Evolutionary conservation across 2,329 filamentous ascomycete species (phyloP), one percentile per base, ranked within the genome.

Genomic region (Furcasterigmium sp.): DNA sequence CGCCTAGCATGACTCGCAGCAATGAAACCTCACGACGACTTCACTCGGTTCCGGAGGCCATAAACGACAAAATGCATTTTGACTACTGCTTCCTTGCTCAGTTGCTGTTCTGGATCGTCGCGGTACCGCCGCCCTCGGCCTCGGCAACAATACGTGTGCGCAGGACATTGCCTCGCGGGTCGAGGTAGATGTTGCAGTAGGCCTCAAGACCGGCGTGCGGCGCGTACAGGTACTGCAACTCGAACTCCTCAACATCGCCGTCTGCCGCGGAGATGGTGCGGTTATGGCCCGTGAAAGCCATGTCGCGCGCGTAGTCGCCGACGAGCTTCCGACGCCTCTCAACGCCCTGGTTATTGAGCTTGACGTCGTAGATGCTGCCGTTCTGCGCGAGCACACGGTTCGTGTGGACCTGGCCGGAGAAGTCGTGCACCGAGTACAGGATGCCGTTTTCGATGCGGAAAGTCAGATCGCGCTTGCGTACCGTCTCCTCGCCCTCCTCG

Each of bases 361-460:
- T 69, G 48, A 76, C 64, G 50, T 80, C 75, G 43, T 75, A 65
- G 39, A 80, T 69, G 45, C 65, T 68, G 32, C 77, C 76, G 49
- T 75, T 72, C 57, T 80, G 76, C 5, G 65, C 69, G 7, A 80
- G 62, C 7, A 79, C 59, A 32, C 75, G 72, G 56, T 82, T 80
- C 28, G 73, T 79, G 59, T 76, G 73, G 29, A 63, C 68, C 46
- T 73, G 67, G 15, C 76, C 76, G 13, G 64, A 64, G 56, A 79
- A 82, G 63, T 82, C 72, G 61, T 81, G 80, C 56, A 79, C 58
- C 21, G 73, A 76, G 60, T 78, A 82, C 26, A 83, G 69, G 46
- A 82, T 75, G 55, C 78, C 78, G 61, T 80, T 67, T 43, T 65
- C 62, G 34, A 80, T 59, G 37, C 76, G 70, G 59, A 71, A 75